These are phyloP conservation scores for Trametes punicea DNA, from an alignment of 768 basidiomycete genomes.

Conservation along the genomic window DNA sequence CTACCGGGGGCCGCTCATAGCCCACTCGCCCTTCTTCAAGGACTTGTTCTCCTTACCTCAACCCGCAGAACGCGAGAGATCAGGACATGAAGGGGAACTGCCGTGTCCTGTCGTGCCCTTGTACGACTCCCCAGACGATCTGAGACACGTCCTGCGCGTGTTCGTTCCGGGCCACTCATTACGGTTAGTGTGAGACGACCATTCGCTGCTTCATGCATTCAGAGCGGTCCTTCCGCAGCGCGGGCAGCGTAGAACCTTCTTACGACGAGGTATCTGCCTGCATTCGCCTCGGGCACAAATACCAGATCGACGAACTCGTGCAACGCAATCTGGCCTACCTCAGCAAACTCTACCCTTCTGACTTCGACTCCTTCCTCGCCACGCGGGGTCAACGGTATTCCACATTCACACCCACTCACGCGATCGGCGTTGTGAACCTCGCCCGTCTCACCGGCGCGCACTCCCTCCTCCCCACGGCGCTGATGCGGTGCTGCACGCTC, in stretches of 20 bases:
- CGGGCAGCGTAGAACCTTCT: neutral
- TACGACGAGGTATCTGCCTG: conserved; percentile 9
- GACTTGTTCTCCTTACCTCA: conserved; percentile 17
- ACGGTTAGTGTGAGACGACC: neutral
- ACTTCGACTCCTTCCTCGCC: neutral
- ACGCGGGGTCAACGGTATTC: neutral
- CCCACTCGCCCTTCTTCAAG: conserved; percentile 16
- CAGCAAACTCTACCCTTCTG: neutral
- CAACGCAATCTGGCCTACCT: conserved; percentile 3
- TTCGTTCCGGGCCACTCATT: conserved; percentile 2
- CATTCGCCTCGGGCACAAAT: conserved; percentile 14
- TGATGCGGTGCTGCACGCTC: conserved; percentile 20
- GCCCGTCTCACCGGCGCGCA: conserved; percentile 8
- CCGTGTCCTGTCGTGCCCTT: conserved; percentile 2
- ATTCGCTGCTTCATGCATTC: neutral
- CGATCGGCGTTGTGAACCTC: conserved; percentile 20
- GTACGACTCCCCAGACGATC: conserved; percentile 5
- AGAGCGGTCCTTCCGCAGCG: neutral
- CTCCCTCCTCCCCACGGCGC: conserved; percentile 19
- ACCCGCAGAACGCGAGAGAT: neutral
- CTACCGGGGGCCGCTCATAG: conserved; percentile 16
- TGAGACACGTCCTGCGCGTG: conserved; percentile 3
- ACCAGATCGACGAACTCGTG: conserved; percentile 8
- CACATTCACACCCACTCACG: conserved; percentile 2
- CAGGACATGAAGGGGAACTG: neutral